Evolutionary conservation across 345 rosid genomes (phyloP), one percentile per base, ranked within the genome.

Genomic region (Boechera stricta): DNA sequence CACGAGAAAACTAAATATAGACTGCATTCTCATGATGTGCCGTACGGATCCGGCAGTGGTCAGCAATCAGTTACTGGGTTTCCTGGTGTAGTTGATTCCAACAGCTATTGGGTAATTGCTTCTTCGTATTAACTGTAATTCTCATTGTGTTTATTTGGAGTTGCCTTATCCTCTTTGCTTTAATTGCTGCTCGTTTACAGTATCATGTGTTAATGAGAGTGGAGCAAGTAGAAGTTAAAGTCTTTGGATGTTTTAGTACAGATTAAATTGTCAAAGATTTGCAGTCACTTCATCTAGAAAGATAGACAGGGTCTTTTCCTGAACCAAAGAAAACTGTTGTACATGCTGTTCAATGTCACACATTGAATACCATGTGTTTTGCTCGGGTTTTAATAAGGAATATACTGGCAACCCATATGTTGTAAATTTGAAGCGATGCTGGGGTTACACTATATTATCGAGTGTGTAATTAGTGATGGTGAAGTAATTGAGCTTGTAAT

Each of bases 21-120:
- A 75, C 73, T 96, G 28, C 99, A 96, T 82, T 96, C 99, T 9
- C 99, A 96, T 42, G 99, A 96, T 52, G 99, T 96, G 68, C 99
- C 99, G 0, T 96, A 93, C 28, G 99, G 99, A 35, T 93, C 99
- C 29, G 99, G 99, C 15, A 93, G 98, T 75, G 99, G 99, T 47
- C 99, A 96, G 83, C 99, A 96, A 78, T 96, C 99, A 1, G 99
- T 96, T 24, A 96, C 99, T 10, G 91, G 95, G 42, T 96, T 87
- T 76, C 91, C 97, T 7, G 84, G 77, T 6, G 95, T 90, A 11
- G 93, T 89, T 75, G 99, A 96, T 78, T 78, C 99, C 68, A 96
- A 96, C 68, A 93, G 99, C 80, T 95, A 93, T 77, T 96, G 99
- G 98, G 99, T 96, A 87, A 15, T 7, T 64, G 78, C 56, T 70